Evolutionary conservation across 2,329 filamentous ascomycete species (phyloP), one percentile per base, ranked within the genome.

Genomic region (Xylaria sp.): DNA sequence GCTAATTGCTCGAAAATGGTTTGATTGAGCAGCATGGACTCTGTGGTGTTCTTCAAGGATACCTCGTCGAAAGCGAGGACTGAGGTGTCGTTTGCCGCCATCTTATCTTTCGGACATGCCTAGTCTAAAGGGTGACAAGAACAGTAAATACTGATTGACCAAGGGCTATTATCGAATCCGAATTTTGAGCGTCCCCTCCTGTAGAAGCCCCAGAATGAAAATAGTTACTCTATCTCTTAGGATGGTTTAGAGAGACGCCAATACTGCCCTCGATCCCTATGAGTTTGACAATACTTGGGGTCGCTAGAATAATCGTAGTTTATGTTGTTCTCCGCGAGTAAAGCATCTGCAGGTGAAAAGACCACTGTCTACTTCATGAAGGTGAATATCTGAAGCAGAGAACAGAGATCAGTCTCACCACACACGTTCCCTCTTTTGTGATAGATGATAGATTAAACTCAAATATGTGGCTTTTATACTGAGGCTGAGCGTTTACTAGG

Each of bases 1-100:
- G 74, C 71, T 18, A 78, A 55, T 60, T 74, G 73, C 57, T 79
- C 79, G 21, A 69, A 72, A n/a, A 78, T 71, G 5, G 75, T 78
- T 51, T 75, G 74, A 60, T 75, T 74, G n/a, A 61, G 32, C 9
- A 57, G 44, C 37, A 64, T 23, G 27, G 66, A 21, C 37, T 60
- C 63, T 37, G 73, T 75, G 29, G 73, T 40, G 55, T 76, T 76
- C 16, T 62, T 60, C 16, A 71, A 63, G 5, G 72, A 74, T n/a
- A 75, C 60, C 66, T 72, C 75, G 65, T 74, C 72, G n/a, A 68
- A 44, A 25, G 60, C 53, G 66, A 72, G 69, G 40, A 66, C 25
- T 21, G 71, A 70, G 5, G 75, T 74, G 58, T 75, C 70, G 29
- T 75, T 71, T 66, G 69, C 65, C 12, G 75, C 75, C 76, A 78